These are phyloP conservation scores for Cladosporium sp. DNA, from an alignment of 2,329 filamentous ascomycete genomes.

Conservation along the genomic window DNA sequence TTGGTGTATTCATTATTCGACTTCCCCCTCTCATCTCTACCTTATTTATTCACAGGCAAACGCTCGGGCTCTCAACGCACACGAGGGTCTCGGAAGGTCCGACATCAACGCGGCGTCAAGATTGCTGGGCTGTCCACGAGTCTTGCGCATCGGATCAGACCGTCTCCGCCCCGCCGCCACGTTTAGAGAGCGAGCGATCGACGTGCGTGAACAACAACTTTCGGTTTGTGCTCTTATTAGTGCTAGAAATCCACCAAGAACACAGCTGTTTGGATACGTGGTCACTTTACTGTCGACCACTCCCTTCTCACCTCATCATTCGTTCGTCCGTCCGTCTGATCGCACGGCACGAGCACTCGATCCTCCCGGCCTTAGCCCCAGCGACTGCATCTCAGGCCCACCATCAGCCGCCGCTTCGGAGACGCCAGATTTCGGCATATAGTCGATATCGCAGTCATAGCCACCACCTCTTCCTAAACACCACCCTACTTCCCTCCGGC, in stretches of 20 bases:
- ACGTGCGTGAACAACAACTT: conserved; percentile 11
- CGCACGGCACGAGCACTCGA: not conserved
- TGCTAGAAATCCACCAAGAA: not conserved
- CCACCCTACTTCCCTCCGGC: not conserved
- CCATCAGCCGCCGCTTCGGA: conserved; percentile 17
- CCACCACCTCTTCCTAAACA: not conserved
- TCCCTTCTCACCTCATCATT: not conserved
- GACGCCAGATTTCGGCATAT: conserved; percentile 18
- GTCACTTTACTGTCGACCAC: conserved; percentile 9
- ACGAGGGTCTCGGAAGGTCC: conserved; percentile 7
- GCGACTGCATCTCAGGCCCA: conserved; percentile 10
- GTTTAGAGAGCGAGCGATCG: conserved; percentile 2
- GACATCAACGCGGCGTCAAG: not conserved
- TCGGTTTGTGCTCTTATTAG: not conserved
- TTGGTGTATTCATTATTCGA: not conserved
- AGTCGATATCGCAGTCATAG: conserved; percentile 12
- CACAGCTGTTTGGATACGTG: conserved; percentile 9
- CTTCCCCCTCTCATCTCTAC: not conserved
- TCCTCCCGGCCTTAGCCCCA: not conserved
- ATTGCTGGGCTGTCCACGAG: not conserved
- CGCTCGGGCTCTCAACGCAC: not conserved
- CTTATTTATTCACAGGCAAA: not conserved
- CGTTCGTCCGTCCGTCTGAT: not conserved
- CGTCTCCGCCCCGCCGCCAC: conserved; percentile 13
- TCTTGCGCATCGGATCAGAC: conserved; percentile 6